A percentile compares a stretch with the other conserved stretches of the same genome.
phyloP scores from a whole-genome alignment of 768 basidiomycete genomes.

The Porphyrellus cyaneotinctus region DNA sequence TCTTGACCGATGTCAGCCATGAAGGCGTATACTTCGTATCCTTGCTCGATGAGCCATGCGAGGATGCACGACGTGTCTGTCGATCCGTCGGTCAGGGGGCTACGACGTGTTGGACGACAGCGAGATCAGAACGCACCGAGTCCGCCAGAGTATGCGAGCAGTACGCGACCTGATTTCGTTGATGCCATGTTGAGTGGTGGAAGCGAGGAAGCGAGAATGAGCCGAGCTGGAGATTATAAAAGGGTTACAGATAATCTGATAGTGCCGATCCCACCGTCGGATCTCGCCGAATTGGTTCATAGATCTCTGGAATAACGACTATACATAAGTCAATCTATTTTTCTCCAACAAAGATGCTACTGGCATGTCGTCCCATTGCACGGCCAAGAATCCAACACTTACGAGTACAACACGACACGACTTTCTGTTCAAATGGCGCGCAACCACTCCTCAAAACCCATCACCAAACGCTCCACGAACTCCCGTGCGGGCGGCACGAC shows the following conservation, averaged over 20 bases:
- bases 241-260: too few relatives aligned
- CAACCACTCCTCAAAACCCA: neutral
- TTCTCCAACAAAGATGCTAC: too few relatives aligned
- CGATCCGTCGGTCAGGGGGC: constrained; percentile 8
- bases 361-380: too few relatives aligned
- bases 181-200: constrained; percentile 11
- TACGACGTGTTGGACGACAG: neutral
- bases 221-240: too few relatives aligned
- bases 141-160: constrained; percentile 97
- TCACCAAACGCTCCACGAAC: neutral
- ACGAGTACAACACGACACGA: neutral
- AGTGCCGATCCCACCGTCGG: too few relatives aligned
- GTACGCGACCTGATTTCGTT: constrained; percentile 70
- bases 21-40: constrained; percentile 95
- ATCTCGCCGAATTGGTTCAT: too few relatives aligned
- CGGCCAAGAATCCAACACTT: neutral
- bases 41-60: constrained; percentile 97
- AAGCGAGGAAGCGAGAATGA: neutral
- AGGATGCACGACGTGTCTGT: constrained; percentile 98
- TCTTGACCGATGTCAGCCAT: constrained; percentile 96
- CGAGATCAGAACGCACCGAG: constrained; percentile 59
- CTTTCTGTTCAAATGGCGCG: neutral
- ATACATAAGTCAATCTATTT: too few relatives aligned
- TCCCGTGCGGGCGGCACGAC: neutral
- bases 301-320: too few relatives aligned